Conservation (phyloP, 768 basidiomycete species). For the Suillus luteus region DNA sequence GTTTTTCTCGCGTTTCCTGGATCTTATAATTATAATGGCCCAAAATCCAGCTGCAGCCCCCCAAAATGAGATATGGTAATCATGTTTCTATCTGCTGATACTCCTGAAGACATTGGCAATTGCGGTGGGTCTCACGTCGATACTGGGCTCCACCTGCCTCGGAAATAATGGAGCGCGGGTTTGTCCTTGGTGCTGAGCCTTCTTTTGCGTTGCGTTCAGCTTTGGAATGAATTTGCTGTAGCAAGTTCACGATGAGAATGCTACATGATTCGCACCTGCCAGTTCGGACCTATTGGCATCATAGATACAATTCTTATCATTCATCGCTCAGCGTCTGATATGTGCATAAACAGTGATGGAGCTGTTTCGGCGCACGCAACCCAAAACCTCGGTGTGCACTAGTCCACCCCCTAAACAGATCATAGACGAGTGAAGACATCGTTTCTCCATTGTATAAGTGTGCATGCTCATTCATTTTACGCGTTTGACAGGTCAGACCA, state of each 20-base stretch:
- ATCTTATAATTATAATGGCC: conserved; percentile 8
- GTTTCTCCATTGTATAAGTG: not conserved
- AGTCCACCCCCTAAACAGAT: not conserved
- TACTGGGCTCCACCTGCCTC: conserved; percentile 72
- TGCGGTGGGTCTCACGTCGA: conserved; percentile 78
- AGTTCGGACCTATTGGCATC: conserved; percentile 4
- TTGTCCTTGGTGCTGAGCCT: conserved; percentile 62
- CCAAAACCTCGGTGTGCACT: not conserved
- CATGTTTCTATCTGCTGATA: conserved; percentile 92
- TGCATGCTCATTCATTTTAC: not conserved
- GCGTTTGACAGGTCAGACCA: not conserved
- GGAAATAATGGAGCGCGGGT: conserved; percentile 62
- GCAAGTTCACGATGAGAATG: conserved; percentile 50
- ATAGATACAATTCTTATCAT: conserved; percentile 51
- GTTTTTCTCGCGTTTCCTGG: conserved; percentile 9
- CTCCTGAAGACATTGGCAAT: conserved; percentile 65
- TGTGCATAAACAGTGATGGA: conserved; percentile 20
- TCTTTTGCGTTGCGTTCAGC: conserved; percentile 77
- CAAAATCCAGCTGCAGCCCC: conserved; percentile 90
- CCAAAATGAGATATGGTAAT: conserved; percentile 94
- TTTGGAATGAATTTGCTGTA: conserved; percentile 57
- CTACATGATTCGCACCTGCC: conserved; percentile 31
- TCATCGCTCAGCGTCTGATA: conserved; percentile 53
- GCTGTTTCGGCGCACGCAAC: not conserved
- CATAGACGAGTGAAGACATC: not conserved